Evolutionary conservation across 345 rosid species (phyloP).

Genomic region (Jatropha curcas): DNA sequence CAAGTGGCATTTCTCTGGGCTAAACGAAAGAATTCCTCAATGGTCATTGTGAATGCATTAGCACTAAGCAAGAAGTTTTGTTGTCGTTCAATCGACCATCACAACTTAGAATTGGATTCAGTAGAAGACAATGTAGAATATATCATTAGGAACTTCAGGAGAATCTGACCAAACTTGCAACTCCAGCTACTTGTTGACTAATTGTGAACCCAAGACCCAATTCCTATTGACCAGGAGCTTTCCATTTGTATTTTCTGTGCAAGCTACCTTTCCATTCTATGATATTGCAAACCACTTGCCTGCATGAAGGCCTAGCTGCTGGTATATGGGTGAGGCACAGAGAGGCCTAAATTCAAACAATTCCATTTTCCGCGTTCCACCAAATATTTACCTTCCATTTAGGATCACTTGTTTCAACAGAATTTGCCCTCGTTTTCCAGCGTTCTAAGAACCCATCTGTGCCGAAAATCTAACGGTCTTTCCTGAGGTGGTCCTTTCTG

Average conservation of each 20-base stretch:
- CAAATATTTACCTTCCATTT: slow-evolving; percentile 11
- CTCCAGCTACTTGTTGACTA: not conserved
- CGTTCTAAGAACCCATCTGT: slow-evolving; percentile 15
- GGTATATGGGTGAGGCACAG: slow-evolving; percentile 6
- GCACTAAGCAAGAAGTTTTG: too few species aligned
- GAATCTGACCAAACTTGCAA: not conserved
- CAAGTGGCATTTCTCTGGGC: too few species aligned
- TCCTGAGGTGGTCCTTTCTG: not conserved
- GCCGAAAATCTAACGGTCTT: slow-evolving; percentile 10
- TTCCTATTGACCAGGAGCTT: not conserved
- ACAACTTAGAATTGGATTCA: slow-evolving; percentile 24
- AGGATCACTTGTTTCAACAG: slow-evolving; percentile 19
- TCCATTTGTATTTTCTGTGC: slow-evolving; percentile 16
- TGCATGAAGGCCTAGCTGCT: slow-evolving; percentile 24
- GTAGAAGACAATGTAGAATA: slow-evolving; percentile 18
- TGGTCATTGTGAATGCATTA: too few species aligned
- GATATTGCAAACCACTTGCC: slow-evolving; percentile 21
- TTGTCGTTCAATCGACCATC: slow-evolving; percentile 27
- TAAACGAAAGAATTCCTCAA: too few species aligned
- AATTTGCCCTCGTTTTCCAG: slow-evolving; percentile 17
- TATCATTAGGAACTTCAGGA: slow-evolving; percentile 4
- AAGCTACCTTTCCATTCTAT: slow-evolving; percentile 6
- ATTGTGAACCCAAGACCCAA: not conserved
- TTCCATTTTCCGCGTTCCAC: slow-evolving; percentile 19
- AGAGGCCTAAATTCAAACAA: slow-evolving; percentile 23